Base-by-base conservation (phyloP, 345 rosid species). In the Cardamine chenopodiifolia region DNA sequence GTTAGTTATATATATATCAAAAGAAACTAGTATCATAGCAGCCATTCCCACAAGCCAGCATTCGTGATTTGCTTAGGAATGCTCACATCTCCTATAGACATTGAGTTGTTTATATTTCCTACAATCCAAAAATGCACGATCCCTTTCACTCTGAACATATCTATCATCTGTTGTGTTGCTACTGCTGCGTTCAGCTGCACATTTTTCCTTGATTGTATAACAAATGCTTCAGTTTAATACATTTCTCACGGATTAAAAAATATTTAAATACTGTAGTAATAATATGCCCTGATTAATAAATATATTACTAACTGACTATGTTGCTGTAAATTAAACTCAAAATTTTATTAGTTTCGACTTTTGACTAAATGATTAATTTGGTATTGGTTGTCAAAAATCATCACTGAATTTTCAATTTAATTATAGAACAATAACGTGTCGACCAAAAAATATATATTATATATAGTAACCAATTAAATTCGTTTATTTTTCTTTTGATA, bases 31-130 rank as follows among this genome's bases (percentile, higher is more conserved):
- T n/a, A n/a, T 25, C 29, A 28, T 28, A 83, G 89, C 85, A 82
- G 67, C 89, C 89, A 84, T 20, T 86, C 83, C 85, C 86, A 85
- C 57, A 86, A 49, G 54, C 86, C 85, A 19, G 88, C 84, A 50
- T 85, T 47, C 1, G 78, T 82, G 71, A 84, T 39, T 68, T 83
- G 83, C 49, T 74, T 83, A 12, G 88, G 86, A 58, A 87, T 79
- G 58, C 68, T 65, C n/a, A 87, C 89, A 76, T 87, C 92, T 69
- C 92, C 92, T 20, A 78, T 80, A 65, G 82, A 79, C 89, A 87
- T 80, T 8, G 88, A 85, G 55, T 74, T 75, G 68, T 87, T 84
- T 35, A 50, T 40, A 44, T 80, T 84, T 15, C 89, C 89, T 44
- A 88, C 85, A 62, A 84, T 84, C 6, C 85, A 88, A 23, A 85